phyloP scores from a whole-genome alignment of 139 green algal species.

The Asterochloris erici region DNA sequence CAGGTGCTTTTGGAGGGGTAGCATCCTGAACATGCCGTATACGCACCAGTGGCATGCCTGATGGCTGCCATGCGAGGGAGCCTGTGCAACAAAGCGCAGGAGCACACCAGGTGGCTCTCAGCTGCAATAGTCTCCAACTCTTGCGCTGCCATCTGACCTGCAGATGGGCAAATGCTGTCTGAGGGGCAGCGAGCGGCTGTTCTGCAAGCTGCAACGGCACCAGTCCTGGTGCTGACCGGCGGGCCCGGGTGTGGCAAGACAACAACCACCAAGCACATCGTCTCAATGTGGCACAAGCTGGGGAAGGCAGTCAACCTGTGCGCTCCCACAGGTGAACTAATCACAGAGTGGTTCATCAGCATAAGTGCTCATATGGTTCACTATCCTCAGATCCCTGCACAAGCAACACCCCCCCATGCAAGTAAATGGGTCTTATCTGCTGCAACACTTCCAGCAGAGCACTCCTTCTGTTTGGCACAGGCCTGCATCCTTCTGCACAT shows the following conservation, averaged over 20 bases:
- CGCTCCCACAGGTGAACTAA: slow-evolving; percentile 55
- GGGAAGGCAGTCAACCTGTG: slow-evolving; percentile 47
- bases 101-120: neutral
- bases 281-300: slow-evolving; percentile 46
- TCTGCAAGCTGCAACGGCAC: slow-evolving; percentile 33
- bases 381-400: neutral
- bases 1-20: too few species aligned
- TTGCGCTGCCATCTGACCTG: neutral
- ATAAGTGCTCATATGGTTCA: neutral
- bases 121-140: neutral
- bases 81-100: neutral
- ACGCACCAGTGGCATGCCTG: too few species aligned
- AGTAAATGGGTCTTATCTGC: neutral
- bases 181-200: slow-evolving; percentile 50
- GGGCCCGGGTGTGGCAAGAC: slow-evolving; percentile 76
- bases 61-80: too few species aligned
- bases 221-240: slow-evolving; percentile 63
- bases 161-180: slow-evolving; percentile 18
- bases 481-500: too few species aligned
- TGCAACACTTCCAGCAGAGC: too few species aligned
- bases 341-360: too few species aligned
- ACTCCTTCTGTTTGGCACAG: too few species aligned
- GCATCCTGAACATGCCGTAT: too few species aligned
- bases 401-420: neutral
- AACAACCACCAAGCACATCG: slow-evolving; percentile 42